A percentile compares a stretch with the other conserved stretches of the same genome.
phyloP scores from a whole-genome alignment of 306 rosid genomes.

The Calophaca sinica region DNA sequence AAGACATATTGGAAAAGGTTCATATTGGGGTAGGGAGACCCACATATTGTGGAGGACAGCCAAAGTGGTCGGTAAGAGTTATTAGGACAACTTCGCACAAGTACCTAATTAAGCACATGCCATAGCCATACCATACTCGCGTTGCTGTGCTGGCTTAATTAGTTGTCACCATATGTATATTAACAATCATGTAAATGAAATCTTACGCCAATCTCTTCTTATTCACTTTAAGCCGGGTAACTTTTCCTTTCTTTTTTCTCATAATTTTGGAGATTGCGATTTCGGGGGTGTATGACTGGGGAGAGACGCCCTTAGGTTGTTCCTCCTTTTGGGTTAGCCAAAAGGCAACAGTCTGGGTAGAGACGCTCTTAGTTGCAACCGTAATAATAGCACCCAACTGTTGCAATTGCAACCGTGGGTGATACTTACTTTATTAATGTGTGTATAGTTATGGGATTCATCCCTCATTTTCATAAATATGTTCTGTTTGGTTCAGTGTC shows the following conservation, averaged over 20 bases:
- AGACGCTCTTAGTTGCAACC: no score
- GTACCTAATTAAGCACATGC: conserved; percentile 74
- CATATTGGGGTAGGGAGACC: conserved; percentile 44
- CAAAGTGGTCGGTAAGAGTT: conserved; percentile 72
- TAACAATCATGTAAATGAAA: conserved; percentile 43
- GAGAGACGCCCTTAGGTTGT: conserved; percentile 44
- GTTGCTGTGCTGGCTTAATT: conserved; percentile 60
- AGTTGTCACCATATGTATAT: conserved; percentile 41
- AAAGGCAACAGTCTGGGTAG: no score
- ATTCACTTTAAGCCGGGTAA: no score
- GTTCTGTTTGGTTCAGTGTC: not conserved
- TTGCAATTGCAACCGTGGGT: conserved; percentile 39
- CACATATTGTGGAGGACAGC: conserved; percentile 71
- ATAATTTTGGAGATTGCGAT: no score
- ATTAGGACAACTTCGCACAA: conserved; percentile 56
- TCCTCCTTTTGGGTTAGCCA: conserved; percentile 49
- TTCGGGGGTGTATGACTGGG: conserved; percentile 1
- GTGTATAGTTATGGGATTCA: conserved; percentile 31
- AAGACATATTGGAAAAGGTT: not conserved
- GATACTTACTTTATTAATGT: conserved; percentile 39
- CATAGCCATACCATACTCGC: conserved; percentile 65
- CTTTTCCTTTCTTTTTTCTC: no score
- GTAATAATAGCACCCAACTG: conserved; percentile 49
- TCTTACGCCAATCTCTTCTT: conserved; percentile 31
- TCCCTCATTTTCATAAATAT: conserved; percentile 33